Conservation (phyloP, 2,329 filamentous ascomycete species). For the Fusarium clavum region DNA sequence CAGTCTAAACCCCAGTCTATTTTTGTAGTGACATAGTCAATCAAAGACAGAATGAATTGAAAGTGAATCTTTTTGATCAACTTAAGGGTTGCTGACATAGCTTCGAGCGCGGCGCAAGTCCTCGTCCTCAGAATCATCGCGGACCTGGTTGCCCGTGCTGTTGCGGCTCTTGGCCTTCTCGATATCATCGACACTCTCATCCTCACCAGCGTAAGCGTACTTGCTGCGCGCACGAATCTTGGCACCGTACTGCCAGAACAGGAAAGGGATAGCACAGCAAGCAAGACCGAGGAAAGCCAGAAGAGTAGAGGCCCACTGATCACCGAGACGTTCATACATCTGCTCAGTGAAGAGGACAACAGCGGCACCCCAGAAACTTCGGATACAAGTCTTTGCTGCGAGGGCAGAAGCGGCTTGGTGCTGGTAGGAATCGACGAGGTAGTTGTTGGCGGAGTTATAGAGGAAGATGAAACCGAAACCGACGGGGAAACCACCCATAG, state of each 20-base stretch:
- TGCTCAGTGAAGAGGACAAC: conserved; percentile 84
- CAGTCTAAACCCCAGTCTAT: conserved; percentile 18
- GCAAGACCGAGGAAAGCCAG: conserved; percentile 79
- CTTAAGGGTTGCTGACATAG: conserved; percentile 61
- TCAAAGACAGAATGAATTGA: background rate
- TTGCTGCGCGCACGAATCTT: conserved; percentile 75
- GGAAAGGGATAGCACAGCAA: conserved; percentile 84
- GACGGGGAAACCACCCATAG: conserved; percentile 76
- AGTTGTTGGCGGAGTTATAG: conserved; percentile 83
- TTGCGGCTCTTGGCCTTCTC: conserved; percentile 52
- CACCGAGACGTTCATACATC: conserved; percentile 79
- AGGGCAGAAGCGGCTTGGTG: conserved; percentile 83
- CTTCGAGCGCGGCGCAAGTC: conserved; percentile 58
- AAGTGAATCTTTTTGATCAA: background rate
- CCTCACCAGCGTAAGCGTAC: conserved; percentile 77
- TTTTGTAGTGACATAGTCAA: background rate
- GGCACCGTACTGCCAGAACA: conserved; percentile 84
- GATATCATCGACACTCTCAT: conserved; percentile 53
- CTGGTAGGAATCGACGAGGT: conserved; percentile 73
- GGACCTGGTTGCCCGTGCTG: conserved; percentile 40
- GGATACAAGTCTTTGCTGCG: conserved; percentile 83
- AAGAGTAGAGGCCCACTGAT: conserved; percentile 81
- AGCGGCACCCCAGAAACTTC: conserved; percentile 82
- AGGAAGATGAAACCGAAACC: conserved; percentile 87
- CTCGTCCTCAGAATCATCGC: conserved; percentile 52